These are phyloP conservation scores for Cyanodermella asteris DNA, from an alignment of 2,329 filamentous ascomycete species.

Conservation along the genomic window DNA sequence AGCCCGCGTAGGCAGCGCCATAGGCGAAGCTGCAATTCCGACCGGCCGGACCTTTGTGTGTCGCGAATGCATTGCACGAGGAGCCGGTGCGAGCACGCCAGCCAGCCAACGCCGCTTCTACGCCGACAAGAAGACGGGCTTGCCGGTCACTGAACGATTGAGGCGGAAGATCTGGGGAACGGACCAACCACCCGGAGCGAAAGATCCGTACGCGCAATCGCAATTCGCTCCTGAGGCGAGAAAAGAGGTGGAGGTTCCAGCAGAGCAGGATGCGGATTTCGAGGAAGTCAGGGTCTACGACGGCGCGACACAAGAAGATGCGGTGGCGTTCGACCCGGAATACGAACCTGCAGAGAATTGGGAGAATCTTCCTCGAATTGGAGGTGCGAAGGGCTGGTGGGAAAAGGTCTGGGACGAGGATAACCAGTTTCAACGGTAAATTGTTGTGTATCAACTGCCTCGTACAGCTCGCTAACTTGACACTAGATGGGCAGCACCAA, in stretches of 20 bases:
- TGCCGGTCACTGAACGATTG: conserved; percentile 20
- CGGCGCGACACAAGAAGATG: conserved; percentile 7
- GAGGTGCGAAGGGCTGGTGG: conserved; percentile 24
- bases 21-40: too few species aligned
- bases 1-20: too few species aligned
- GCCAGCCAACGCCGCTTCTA: too few species aligned
- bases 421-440: conserved; percentile 22
- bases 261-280: conserved; percentile 8
- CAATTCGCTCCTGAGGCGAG: conserved; percentile 4
- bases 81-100: too few species aligned
- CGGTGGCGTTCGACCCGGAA: conserved; percentile 6
- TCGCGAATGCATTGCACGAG: too few species aligned
- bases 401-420: conserved; percentile 15
- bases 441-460: conserved; percentile 2
- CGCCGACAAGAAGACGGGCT: too few species aligned
- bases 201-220: conserved; percentile 25
- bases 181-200: conserved; percentile 24
- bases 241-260: conserved; percentile 1
- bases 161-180: conserved; percentile 28
- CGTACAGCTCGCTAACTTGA: conserved; percentile 12
- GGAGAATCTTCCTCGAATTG: conserved; percentile 32
- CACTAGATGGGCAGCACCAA: too few species aligned
- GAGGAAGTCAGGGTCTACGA: conserved; percentile 4
- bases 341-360: conserved; percentile 28
- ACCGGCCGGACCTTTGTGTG: too few species aligned